Evolutionary conservation across 2,329 filamentous ascomycete species (phyloP).

Genomic region (Teratosphaeria nubilosa): DNA sequence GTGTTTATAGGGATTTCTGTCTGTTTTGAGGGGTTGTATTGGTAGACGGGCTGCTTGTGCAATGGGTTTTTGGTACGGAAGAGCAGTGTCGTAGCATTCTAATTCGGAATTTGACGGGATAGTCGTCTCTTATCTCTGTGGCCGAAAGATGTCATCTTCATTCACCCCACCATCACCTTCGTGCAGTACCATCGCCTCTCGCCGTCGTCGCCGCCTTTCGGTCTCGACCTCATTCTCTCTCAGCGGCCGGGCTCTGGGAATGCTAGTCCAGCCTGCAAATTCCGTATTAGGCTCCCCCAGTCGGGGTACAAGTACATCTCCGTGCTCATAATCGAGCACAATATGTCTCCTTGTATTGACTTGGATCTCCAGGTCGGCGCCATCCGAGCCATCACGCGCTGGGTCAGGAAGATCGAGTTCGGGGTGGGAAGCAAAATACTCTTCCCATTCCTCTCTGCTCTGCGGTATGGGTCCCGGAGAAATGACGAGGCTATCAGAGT

Average conservation of each 20-base stretch:
- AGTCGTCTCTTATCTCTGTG: background rate
- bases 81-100: no score
- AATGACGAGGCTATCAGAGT: background rate
- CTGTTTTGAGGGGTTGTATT: no score
- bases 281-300: background rate
- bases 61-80: background rate
- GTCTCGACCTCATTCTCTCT: conserved; percentile 47
- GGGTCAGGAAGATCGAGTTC: background rate
- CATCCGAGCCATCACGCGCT: background rate
- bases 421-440: background rate
- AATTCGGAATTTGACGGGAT: background rate
- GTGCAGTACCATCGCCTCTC: conserved; percentile 85
- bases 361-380: background rate
- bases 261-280: background rate
- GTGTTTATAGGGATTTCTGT: no score
- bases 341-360: background rate
- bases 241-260: background rate
- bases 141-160: conserved; percentile 54
- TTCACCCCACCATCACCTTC: conserved; percentile 69
- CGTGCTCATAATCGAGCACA: background rate
- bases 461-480: background rate
- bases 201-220: conserved; percentile 56
- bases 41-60: no score
- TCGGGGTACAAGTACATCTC: background rate
- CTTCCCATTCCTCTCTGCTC: background rate